Percentiles rank a stretch among this genome's conserved stretches.
phyloP scores from a whole-genome alignment of 441 rosid species.

The Gossypium laxum region DNA sequence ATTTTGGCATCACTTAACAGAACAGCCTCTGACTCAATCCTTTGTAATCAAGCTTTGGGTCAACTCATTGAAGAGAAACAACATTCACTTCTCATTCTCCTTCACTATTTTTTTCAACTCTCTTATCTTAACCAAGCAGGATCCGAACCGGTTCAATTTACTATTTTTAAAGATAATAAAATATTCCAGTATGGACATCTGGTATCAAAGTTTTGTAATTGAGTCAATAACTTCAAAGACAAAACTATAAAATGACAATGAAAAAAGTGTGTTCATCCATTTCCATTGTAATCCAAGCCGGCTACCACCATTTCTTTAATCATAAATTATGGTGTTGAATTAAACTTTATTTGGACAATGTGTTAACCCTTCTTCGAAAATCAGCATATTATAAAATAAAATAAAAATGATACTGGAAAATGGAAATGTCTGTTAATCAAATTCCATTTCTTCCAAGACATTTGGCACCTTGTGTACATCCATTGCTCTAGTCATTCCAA shows the following conservation, averaged over 20 bases:
- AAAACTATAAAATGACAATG: not conserved
- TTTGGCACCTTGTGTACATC: conserved; percentile 10
- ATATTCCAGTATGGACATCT: too few relatives aligned
- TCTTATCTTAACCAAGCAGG: too few relatives aligned
- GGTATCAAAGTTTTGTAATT: too few relatives aligned
- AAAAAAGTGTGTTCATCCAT: not conserved
- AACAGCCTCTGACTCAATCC: too few relatives aligned
- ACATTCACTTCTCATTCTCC: too few relatives aligned
- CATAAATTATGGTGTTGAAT: not conserved
- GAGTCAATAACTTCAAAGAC: too few relatives aligned
- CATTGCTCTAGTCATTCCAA: not conserved
- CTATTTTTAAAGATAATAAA: too few relatives aligned
- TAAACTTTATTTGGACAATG: conserved; percentile 3
- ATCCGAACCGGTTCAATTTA: too few relatives aligned
- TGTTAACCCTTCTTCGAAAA: not conserved
- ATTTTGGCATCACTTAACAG: too few relatives aligned
- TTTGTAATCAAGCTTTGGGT: too few relatives aligned
- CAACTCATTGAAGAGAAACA: too few relatives aligned
- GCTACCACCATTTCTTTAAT: not conserved
- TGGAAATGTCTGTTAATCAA: not conserved
- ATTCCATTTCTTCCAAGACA: not conserved
- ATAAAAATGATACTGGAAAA: not conserved
- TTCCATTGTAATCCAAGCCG: not conserved
- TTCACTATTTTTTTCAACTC: too few relatives aligned
- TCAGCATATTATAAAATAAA: not conserved